Percentiles rank a stretch among this genome's conserved stretches.
Evolutionary conservation across 2,329 filamentous ascomycete genomes (phyloP).

Genomic region (Anisogramma anomala): DNA sequence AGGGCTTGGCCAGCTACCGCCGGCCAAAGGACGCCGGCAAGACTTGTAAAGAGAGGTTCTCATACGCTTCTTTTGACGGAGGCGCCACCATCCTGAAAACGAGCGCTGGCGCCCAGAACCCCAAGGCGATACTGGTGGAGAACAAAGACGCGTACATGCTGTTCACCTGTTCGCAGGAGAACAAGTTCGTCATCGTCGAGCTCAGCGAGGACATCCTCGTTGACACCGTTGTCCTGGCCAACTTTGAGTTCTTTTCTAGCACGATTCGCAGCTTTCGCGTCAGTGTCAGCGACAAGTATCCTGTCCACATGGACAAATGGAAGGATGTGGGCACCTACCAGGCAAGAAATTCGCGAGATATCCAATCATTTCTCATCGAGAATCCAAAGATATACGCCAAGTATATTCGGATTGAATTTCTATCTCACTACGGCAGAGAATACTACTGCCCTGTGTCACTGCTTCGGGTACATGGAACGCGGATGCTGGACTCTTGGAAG

Average conservation of each 20-base stretch:
- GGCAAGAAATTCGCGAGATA: constrained; percentile 81
- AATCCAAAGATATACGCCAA: constrained; percentile 93
- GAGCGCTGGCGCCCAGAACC: constrained; percentile 73
- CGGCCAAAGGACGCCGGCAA: constrained; percentile 89
- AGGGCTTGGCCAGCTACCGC: constrained; percentile 41
- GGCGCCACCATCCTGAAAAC: constrained; percentile 89
- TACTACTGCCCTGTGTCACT: constrained; percentile 92
- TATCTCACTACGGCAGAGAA: constrained; percentile 90
- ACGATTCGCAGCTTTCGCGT: constrained; percentile 87
- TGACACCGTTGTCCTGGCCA: constrained; percentile 92
- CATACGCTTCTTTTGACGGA: constrained; percentile 94
- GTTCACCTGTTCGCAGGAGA: constrained; percentile 72
- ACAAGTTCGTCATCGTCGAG: constrained; percentile 92
- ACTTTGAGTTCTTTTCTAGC: constrained; percentile 98
- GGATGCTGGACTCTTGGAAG: constrained; percentile 89
- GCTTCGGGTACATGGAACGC: constrained; percentile 84
- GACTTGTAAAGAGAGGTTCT: constrained; percentile 95
- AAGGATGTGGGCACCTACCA: constrained; percentile 79
- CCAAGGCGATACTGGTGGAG: constrained; percentile 81
- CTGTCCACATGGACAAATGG: constrained; percentile 87
- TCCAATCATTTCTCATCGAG: constrained; percentile 88
- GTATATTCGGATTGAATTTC: constrained; percentile 82
- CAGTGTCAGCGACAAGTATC: constrained; percentile 89
- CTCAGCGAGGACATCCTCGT: constrained; percentile 78
- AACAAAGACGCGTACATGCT: constrained; percentile 99